Percentiles rank a stretch among this genome's conserved stretches.
These are phyloP conservation scores for Aspergillus fructus DNA, from an alignment of 2,329 filamentous ascomycete species.

Conservation along the genomic window DNA sequence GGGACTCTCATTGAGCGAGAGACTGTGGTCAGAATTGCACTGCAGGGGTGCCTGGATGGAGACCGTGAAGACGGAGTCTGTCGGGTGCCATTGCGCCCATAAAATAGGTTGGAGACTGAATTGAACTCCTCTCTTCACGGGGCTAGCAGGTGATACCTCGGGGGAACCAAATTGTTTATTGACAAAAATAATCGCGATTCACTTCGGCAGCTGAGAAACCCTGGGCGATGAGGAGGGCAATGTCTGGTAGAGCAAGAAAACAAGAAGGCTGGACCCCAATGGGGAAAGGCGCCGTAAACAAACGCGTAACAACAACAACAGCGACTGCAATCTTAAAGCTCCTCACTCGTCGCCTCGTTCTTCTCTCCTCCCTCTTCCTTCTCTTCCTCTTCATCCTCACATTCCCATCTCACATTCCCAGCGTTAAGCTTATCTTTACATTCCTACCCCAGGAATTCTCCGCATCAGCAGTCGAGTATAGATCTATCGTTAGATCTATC, in stretches of 20 bases:
- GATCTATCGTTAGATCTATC: slow-evolving; percentile 23
- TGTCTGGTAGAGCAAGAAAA: background rate
- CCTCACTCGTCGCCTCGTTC: slow-evolving; percentile 2
- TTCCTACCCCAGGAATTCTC: slow-evolving; percentile 23
- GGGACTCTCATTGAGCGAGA: background rate
- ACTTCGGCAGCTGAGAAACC: background rate
- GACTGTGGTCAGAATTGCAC: background rate
- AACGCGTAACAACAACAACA: slow-evolving; percentile 20
- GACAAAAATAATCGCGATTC: background rate
- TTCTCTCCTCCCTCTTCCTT: slow-evolving; percentile 16
- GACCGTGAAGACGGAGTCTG: background rate
- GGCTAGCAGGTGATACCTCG: background rate
- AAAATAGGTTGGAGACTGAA: background rate
- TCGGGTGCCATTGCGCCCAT: background rate
- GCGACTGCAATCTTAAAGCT: slow-evolving; percentile 11
- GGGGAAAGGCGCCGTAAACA: slow-evolving; percentile 25
- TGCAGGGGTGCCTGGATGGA: slow-evolving; percentile 4
- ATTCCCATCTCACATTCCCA: slow-evolving; percentile 15
- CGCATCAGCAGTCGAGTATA: slow-evolving; percentile 18
- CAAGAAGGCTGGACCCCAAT: slow-evolving; percentile 13
- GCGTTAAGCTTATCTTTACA: slow-evolving; percentile 20
- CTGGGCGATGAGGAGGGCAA: background rate
- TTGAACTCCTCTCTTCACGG: background rate
- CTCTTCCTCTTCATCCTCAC: slow-evolving; percentile 12
- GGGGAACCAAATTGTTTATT: background rate